Percentiles rank a stretch among this genome's conserved stretches.
Conservation (phyloP, 352 stramenopile species). For the Pythium insidiosum region DNA sequence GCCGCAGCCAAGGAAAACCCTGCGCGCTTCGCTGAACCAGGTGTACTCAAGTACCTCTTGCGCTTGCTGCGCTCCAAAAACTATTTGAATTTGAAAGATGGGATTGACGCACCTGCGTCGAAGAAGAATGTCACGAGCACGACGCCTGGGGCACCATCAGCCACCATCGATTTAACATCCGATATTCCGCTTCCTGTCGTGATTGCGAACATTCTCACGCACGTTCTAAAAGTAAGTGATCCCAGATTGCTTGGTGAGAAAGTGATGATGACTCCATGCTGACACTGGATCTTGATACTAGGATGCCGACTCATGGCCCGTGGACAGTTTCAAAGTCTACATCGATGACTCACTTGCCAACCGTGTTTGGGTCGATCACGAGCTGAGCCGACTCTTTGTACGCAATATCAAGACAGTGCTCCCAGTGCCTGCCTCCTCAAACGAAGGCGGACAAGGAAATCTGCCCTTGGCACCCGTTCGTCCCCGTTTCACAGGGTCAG, state of each 20-base stretch:
- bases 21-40: constrained; percentile 40
- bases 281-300: constrained; percentile 13
- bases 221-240: constrained; percentile 51
- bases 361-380: constrained; percentile 79
- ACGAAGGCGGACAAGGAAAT: too few species aligned
- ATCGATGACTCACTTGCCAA: constrained; percentile 75
- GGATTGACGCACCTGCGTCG: too few species aligned
- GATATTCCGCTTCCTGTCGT: constrained; percentile 66
- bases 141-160: constrained; percentile 1
- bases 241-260: too few species aligned
- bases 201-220: constrained; percentile 59
- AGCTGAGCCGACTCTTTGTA: constrained; percentile 72
- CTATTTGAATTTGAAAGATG: too few species aligned
- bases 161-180: constrained; percentile 17
- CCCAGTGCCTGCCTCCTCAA: constrained; percentile 7
- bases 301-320: constrained; percentile 46
- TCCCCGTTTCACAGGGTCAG: constrained; percentile 30
- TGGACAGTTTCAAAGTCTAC: constrained; percentile 85
- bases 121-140: constrained; percentile 22
- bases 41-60: constrained; percentile 69
- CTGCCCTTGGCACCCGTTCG: constrained; percentile 25
- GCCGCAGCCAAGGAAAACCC: constrained; percentile 44
- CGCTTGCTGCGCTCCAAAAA: constrained; percentile 77
- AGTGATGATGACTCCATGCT: too few species aligned
- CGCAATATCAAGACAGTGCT: constrained; percentile 75